Evolutionary conservation across 2,329 filamentous ascomycete species (phyloP), one percentile per base, ranked within the genome.

Genomic region (Penicillium thymicola): DNA sequence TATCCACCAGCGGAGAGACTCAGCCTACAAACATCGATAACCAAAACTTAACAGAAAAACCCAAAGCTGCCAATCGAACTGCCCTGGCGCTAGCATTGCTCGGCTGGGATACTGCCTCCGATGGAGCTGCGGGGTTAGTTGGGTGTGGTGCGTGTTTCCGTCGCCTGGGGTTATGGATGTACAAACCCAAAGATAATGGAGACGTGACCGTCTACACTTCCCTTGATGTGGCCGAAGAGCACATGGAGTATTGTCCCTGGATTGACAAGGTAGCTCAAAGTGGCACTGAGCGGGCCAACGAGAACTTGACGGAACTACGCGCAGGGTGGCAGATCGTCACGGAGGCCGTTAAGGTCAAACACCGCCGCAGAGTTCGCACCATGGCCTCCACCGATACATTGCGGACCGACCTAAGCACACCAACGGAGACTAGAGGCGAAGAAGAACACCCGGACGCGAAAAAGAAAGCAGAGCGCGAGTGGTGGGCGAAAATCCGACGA

Each of bases 141-240:
- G 86, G 86, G 5, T 99, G 94, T 72, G 83, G 88, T 57, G 89
- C 90, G 21, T 99, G 94, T 71, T 89, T 96, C 68, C 86, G 94
- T 57, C 86, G 92, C 1, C 80, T 97, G 0, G 94, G 94, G 0
- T 80, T 99, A 2, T 99, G 94, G 94, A 88, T 99, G 79, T 97
- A 96, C 72, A 89, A 86, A 67, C 87, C 86, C 72, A 92, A 87
- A 72, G 83, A 85, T 65, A 82, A 88, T 30, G 74, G 72, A 16
- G 70, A 69, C 14, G 53, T 64, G 0, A 61, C 71, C 13, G 64
- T 75, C 9, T 74, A 74, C 52, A 67, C 69, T 5, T 81, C 84
- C 54, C 79, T 94, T 1, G 86, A 93, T 67, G 85, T 86, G 5
- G 75, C 87, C 2, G 81, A 81, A 5, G 88, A 92, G 70, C 90